These are phyloP conservation scores for Teratosphaeria destructans DNA, from an alignment of 2,329 filamentous ascomycete species.

Conservation along the genomic window DNA sequence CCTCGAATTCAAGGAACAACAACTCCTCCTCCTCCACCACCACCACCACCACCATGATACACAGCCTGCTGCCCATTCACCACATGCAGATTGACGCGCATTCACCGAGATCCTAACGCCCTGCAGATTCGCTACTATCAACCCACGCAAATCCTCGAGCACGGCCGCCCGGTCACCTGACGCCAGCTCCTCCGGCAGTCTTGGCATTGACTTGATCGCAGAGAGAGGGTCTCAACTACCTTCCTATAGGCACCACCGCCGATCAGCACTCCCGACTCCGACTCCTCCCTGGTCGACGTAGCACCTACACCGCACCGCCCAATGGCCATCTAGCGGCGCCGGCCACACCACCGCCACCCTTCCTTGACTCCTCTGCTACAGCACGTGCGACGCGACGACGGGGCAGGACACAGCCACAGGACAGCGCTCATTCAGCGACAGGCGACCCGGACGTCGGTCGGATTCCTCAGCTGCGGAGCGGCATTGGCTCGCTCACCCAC, in stretches of 20 bases:
- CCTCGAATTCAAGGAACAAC: background rate
- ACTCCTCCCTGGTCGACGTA: background rate
- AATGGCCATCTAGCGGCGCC: background rate
- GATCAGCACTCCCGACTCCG: background rate
- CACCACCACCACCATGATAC: background rate
- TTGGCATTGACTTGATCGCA: background rate
- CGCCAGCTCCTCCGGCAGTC: background rate
- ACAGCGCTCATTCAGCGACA: background rate
- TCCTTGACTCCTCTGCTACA: background rate
- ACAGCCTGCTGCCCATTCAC: background rate
- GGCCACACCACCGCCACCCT: background rate
- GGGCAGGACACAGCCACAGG: background rate
- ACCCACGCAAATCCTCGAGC: background rate
- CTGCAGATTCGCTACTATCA: background rate
- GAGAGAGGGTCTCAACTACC: background rate
- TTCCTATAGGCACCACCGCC: background rate
- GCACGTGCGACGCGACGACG: background rate
- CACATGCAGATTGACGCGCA: background rate
- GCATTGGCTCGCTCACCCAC: background rate
- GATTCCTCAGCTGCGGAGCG: constrained; percentile 4
- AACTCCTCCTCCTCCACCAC: background rate
- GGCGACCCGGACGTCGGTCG: background rate
- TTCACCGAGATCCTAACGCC: background rate
- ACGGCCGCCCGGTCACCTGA: background rate
- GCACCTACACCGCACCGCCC: background rate